A percentile compares a stretch with the other conserved stretches of the same genome.
Evolutionary conservation across 176 grass and related monocot genomes (phyloP).

Genomic region (Phragmites australis): DNA sequence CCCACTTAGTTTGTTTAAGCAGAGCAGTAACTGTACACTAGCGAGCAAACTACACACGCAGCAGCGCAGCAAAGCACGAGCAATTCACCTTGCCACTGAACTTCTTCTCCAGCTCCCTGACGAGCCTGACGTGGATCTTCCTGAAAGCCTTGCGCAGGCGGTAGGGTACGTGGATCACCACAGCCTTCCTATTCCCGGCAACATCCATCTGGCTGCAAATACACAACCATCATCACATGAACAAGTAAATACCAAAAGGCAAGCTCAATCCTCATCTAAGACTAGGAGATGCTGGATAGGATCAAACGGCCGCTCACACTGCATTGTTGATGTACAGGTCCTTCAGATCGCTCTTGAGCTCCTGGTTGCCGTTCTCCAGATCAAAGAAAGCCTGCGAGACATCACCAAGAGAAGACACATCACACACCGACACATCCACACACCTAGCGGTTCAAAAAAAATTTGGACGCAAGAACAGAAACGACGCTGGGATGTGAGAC

Average conservation of each 20-base stretch:
- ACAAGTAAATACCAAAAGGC: background rate
- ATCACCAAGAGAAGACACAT: background rate
- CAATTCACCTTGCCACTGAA: conserved; percentile 84
- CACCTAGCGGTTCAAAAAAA: background rate
- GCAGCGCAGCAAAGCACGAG: background rate
- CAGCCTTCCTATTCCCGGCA: conserved; percentile 72
- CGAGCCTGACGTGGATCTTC: conserved; percentile 87
- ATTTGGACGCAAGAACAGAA: background rate
- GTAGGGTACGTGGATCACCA: conserved; percentile 82
- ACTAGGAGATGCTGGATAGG: background rate
- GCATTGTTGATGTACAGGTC: conserved; percentile 88
- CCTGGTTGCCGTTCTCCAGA: conserved; percentile 81
- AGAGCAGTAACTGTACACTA: no score
- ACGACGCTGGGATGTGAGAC: background rate
- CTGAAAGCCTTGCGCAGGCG: conserved; percentile 79
- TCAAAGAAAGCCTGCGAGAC: conserved; percentile 76
- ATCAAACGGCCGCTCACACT: conserved; percentile 30
- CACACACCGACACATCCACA: background rate
- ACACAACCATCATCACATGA: background rate
- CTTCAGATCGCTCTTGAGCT: conserved; percentile 87
- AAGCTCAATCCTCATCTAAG: background rate
- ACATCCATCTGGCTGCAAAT: conserved; percentile 75
- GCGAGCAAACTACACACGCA: background rate
- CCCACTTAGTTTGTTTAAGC: background rate
- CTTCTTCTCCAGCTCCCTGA: conserved; percentile 97